A percentile compares a stretch with the other conserved stretches of the same genome.
These are phyloP conservation scores for Nitzschia inconspicua DNA, from an alignment of 108 stramenopile genomes.

Conservation along the genomic window DNA sequence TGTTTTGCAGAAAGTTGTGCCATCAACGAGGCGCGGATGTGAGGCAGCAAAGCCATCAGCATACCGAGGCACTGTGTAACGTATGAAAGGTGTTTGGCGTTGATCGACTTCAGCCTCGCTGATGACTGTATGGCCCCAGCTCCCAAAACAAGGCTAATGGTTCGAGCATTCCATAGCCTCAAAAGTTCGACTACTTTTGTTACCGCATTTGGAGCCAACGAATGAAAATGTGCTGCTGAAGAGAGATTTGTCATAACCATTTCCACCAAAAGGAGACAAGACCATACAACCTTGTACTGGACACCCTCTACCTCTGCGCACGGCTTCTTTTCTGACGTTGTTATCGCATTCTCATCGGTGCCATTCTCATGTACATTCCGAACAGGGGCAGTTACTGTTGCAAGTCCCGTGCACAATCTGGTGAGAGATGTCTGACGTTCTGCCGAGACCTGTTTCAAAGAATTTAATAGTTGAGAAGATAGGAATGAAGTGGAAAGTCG, in stretches of 20 bases:
- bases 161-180: conserved; percentile 88
- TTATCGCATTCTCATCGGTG: conserved; percentile 6
- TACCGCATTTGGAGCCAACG: conserved; percentile 82
- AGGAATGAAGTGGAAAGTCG: not conserved
- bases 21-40: conserved; percentile 90
- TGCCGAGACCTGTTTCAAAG: conserved; percentile 45
- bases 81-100: conserved; percentile 92
- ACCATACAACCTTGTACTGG: conserved; percentile 91
- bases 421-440: conserved; percentile 76
- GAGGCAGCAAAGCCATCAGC: conserved; percentile 82
- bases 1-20: conserved; percentile 90
- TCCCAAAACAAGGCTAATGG: conserved; percentile 90
- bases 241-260: conserved; percentile 83
- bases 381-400: conserved; percentile 29
- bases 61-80: conserved; percentile 90
- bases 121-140: conserved; percentile 92
- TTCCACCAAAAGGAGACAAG: conserved; percentile 89
- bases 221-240: conserved; percentile 80
- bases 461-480: not conserved
- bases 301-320: conserved; percentile 81
- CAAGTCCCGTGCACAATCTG: conserved; percentile 76
- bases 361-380: conserved; percentile 3
- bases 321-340: conserved; percentile 48
- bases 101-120: conserved; percentile 87
- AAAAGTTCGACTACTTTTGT: conserved; percentile 84